Evolutionary conservation across 441 rosid genomes (phyloP).

Genomic region (Adansonia gregorii): DNA sequence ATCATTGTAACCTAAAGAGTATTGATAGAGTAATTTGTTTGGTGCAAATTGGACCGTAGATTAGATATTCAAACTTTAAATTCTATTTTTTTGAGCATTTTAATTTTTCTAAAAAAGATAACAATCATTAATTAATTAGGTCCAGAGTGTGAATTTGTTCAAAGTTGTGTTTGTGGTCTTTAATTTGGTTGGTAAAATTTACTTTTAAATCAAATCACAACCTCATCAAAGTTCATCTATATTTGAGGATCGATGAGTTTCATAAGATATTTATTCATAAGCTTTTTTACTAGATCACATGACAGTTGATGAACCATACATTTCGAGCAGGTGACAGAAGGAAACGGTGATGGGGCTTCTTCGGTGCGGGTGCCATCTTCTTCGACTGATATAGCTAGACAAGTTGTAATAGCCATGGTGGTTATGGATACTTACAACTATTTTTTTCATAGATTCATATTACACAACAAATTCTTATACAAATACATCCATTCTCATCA

Average conservation of each 20-base stretch:
- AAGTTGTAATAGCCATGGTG: slow-evolving; percentile 70
- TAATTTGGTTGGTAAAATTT: too few species aligned
- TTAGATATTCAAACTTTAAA: too few species aligned
- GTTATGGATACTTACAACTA: slow-evolving; percentile 93
- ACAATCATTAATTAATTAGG: too few species aligned
- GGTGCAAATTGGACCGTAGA: too few species aligned
- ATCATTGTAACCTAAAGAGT: too few species aligned
- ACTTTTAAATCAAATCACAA: too few species aligned
- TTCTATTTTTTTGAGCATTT: too few species aligned
- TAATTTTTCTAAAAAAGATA: too few species aligned
- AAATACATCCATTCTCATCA: slow-evolving; percentile 85
- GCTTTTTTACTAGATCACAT: background rate
- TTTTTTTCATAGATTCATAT: slow-evolving; percentile 72
- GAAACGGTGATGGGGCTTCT: background rate
- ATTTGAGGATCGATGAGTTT: background rate
- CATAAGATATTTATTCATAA: background rate
- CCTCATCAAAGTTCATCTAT: background rate
- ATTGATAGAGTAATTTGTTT: too few species aligned
- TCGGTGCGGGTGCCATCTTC: slow-evolving; percentile 46
- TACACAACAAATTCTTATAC: slow-evolving; percentile 74
- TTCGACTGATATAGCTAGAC: slow-evolving; percentile 53
- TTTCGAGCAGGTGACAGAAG: background rate
- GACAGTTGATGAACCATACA: background rate
- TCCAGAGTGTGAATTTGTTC: too few species aligned
- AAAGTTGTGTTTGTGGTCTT: too few species aligned